Percentiles rank a stretch among this genome's conserved stretches.
Conservation (phyloP, 306 rosid genomes). For the Comarum palustre region DNA sequence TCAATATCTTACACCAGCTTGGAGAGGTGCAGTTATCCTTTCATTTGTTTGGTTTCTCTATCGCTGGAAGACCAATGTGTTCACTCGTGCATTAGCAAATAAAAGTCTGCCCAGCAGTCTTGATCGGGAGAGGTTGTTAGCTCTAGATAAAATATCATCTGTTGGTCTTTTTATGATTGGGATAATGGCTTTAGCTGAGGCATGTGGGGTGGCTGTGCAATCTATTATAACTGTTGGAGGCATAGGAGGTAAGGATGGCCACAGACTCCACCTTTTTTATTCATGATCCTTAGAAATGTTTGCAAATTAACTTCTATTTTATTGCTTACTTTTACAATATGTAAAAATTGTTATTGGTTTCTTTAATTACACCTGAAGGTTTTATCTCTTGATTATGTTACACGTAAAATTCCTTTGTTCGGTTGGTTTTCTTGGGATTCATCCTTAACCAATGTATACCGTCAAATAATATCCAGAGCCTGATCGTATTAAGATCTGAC, state of each 20-base stretch:
- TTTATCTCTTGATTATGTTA: not conserved
- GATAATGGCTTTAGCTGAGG: conserved; percentile 86
- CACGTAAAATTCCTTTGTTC: not conserved
- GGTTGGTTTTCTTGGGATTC: conserved; percentile 1
- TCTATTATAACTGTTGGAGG: conserved; percentile 93
- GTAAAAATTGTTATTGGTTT: not conserved
- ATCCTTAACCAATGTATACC: not conserved
- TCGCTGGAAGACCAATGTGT: conserved; percentile 78
- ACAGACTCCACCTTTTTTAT: not conserved
- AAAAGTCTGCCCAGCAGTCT: conserved; percentile 39
- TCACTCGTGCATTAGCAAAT: conserved; percentile 44
- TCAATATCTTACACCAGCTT: conserved; percentile 59
- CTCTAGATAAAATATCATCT: conserved; percentile 72
- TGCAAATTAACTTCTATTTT: not conserved
- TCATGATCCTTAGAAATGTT: not conserved
- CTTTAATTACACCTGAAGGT: not conserved
- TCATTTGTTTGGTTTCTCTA: conserved; percentile 83
- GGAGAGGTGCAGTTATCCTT: conserved; percentile 76
- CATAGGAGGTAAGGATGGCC: conserved; percentile 62
- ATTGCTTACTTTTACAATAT: not conserved
- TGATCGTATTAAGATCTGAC: not conserved
- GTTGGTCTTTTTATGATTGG: conserved; percentile 80
- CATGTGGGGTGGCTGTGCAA: conserved; percentile 90
- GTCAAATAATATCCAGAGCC: not conserved
- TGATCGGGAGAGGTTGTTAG: conserved; percentile 66